phyloP scores from a whole-genome alignment of 768 basidiomycete genomes.

The Dioszegia hungarica region DNA sequence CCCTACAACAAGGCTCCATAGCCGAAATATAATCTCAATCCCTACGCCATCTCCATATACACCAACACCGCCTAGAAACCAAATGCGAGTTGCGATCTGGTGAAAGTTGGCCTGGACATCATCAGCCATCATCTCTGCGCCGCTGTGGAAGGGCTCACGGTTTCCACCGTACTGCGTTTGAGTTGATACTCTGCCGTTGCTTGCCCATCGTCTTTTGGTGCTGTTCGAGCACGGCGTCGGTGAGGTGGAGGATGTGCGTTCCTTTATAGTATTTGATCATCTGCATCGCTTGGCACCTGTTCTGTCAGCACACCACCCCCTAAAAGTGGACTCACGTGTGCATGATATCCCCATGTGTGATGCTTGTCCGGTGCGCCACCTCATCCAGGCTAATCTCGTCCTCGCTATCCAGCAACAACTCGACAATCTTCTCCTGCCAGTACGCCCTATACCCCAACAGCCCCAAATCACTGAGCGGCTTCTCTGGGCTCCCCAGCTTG shows the following conservation, averaged over 20 bases:
- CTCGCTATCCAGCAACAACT: constrained; percentile 68
- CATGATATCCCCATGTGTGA: constrained; percentile 94
- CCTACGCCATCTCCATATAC: not conserved
- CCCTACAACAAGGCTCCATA: constrained; percentile 14
- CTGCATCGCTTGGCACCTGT: constrained; percentile 85
- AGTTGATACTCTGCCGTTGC: constrained; percentile 68
- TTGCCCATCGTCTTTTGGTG: constrained; percentile 80
- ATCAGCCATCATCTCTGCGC: not conserved
- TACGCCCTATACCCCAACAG: constrained; percentile 89
- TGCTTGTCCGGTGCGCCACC: constrained; percentile 89
- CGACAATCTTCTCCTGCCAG: constrained; percentile 95
- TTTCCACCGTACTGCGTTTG: constrained; percentile 83
- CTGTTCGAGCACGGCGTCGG: constrained; percentile 83
- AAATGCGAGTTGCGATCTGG: constrained; percentile 32
- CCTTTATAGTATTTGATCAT: constrained; percentile 96
- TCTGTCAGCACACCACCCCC: not conserved
- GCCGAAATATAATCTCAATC: constrained; percentile 12
- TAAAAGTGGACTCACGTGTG: constrained; percentile 71
- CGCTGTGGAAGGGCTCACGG: constrained; percentile 60
- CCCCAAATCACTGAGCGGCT: constrained; percentile 91
- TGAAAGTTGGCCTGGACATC: constrained; percentile 29
- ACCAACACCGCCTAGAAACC: constrained; percentile 18
- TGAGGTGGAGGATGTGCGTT: constrained; percentile 85
- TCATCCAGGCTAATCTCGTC: constrained; percentile 89
- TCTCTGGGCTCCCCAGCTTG: constrained; percentile 94